Conservation (phyloP, 2,329 filamentous ascomycete genomes). For the Fusarium coffeatum region DNA sequence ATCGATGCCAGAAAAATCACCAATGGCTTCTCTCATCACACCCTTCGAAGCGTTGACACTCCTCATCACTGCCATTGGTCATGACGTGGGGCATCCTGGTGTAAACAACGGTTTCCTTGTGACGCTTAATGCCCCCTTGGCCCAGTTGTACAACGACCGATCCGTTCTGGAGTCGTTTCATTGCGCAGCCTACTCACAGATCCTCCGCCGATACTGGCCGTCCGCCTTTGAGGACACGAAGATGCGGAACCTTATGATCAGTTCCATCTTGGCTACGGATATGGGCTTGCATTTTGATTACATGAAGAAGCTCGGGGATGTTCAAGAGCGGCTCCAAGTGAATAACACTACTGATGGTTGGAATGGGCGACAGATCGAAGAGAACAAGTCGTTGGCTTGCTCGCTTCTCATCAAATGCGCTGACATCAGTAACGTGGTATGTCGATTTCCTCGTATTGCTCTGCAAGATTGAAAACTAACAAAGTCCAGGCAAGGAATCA, state of each 20-base stretch:
- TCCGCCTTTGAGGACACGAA: slow-evolving; percentile 79
- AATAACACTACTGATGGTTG: slow-evolving; percentile 76
- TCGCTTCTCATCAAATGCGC: slow-evolving; percentile 96
- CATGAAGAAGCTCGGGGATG: slow-evolving; percentile 85
- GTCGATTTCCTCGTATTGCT: slow-evolving; percentile 52
- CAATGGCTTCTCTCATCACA: slow-evolving; percentile 79
- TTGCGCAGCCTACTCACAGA: slow-evolving; percentile 96
- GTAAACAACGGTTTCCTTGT: slow-evolving; percentile 98
- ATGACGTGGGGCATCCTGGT: slow-evolving; percentile 96
- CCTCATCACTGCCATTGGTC: slow-evolving; percentile 94
- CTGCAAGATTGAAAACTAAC: slow-evolving; percentile 34
- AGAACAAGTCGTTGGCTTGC: slow-evolving; percentile 84
- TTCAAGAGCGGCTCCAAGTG: slow-evolving; percentile 81
- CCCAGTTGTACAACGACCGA: slow-evolving; percentile 95
- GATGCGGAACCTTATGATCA: slow-evolving; percentile 93
- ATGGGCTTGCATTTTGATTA: slow-evolving; percentile 98
- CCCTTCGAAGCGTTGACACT: slow-evolving; percentile 91
- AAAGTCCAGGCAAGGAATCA: slow-evolving; percentile 80
- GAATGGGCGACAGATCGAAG: slow-evolving; percentile 79
- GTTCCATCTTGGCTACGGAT: slow-evolving; percentile 95
- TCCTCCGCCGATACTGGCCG: slow-evolving; percentile 92
- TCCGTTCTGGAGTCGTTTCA: slow-evolving; percentile 98
- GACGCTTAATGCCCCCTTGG: slow-evolving; percentile 89
- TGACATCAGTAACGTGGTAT: slow-evolving; percentile 97
- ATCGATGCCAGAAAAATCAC: slow-evolving; percentile 61